Base-by-base conservation (phyloP, 2,329 filamentous ascomycete species). In the Akanthomyces muscarius region DNA sequence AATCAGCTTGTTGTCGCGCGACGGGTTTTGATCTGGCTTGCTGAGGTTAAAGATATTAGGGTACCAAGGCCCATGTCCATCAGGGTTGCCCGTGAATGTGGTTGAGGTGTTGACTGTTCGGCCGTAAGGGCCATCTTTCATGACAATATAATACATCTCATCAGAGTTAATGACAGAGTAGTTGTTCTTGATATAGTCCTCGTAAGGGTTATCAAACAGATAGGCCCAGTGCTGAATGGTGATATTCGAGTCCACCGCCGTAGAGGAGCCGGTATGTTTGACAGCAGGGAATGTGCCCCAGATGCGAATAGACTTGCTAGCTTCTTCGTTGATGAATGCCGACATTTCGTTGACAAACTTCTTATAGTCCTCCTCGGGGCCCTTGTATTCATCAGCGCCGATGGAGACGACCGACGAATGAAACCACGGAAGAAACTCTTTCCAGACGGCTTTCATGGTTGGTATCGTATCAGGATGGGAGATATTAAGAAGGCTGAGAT, bases 401-500 rank as follows among this genome's bases (percentile, higher is more conserved):
- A 85, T 81, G 62, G 83, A 80, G 1, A 85, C 80, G 16, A 79
- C 77, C 65, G 83, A 84, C 4, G 74, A 78, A 28, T 83, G 76
- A 61, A 85, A 84, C 83, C 83, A 85, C 0, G 82, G 82, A 6
- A 85, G 69, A 54, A 84, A 84, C 14, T 80, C 78, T 10, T 72
- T 69, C 81, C 83, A 85, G 53, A 84, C 81, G 0, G 74, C 71
- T 67, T 84, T 75, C 62, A 85, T 74, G 0, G 77, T 76, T 0
- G 82, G 79, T 10, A 83, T 76, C 0, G 81, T 82, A 4, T 83
- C 81, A 0, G 82, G 81, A 64, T 84, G 77, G 0, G 68, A 69
- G 7, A 72, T 64, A 47, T 72, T 71, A 5, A 87, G 71, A 58
- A 86, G 72, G 52, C 81, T 83, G 5, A 80, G 71, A 61, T 82